These are phyloP conservation scores for Acorus gramineus DNA, from an alignment of 106 monocot species.

Conservation along the genomic window DNA sequence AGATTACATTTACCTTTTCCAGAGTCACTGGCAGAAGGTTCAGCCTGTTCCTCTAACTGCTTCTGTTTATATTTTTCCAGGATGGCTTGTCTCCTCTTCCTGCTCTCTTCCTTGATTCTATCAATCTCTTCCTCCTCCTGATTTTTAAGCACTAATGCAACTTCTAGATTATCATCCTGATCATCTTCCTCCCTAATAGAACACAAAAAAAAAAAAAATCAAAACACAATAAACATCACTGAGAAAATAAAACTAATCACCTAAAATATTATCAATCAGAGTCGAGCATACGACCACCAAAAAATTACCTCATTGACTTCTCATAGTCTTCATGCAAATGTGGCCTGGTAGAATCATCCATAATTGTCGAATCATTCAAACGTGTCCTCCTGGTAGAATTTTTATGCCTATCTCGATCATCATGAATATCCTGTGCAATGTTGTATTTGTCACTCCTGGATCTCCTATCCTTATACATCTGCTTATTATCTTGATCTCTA, in stretches of 20 bases:
- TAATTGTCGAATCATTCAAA: constrained; percentile 23
- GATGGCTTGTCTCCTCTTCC: constrained; percentile 74
- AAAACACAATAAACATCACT: background rate
- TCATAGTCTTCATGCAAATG: constrained; percentile 22
- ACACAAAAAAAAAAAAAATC: constrained; percentile 7
- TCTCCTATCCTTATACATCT: too few relatives aligned
- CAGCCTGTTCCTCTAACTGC: constrained; percentile 27
- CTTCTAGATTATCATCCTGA: constrained; percentile 71
- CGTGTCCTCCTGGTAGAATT: constrained; percentile 31
- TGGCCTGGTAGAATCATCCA: constrained; percentile 12
- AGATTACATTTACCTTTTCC: constrained; percentile 26
- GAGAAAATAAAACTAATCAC: background rate
- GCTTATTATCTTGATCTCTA: background rate
- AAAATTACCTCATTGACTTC: constrained; percentile 30
- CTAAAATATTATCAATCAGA: too few relatives aligned
- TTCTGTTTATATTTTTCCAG: constrained; percentile 74
- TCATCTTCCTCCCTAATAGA: constrained; percentile 58
- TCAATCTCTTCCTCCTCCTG: constrained; percentile 86
- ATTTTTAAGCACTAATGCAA: constrained; percentile 65
- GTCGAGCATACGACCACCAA: background rate
- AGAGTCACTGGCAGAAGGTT: constrained; percentile 20
- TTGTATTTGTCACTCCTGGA: too few relatives aligned
- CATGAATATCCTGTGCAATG: too few relatives aligned
- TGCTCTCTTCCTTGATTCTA: constrained; percentile 87
- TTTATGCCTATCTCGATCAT: constrained; percentile 19